phyloP scores from a whole-genome alignment of 1,284 basidiomycete species.

The Rhizoctonia solani region DNA sequence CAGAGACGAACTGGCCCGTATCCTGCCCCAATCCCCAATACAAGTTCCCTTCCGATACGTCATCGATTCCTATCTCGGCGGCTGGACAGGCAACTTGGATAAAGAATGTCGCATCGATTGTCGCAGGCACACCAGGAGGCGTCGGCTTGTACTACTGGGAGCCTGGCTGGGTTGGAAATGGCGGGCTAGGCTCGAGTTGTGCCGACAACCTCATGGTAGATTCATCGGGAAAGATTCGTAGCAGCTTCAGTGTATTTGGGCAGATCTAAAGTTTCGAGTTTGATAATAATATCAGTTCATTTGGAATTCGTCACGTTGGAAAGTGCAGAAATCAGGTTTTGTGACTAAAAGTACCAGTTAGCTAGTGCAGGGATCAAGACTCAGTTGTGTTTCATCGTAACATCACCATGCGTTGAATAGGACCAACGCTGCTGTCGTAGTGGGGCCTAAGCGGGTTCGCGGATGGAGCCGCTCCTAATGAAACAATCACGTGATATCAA shows the following conservation, averaged over 20 bases:
- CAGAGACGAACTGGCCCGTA: conserved; percentile 67
- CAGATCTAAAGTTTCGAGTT: background rate
- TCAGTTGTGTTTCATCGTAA: too few species aligned
- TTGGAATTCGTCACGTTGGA: too few species aligned
- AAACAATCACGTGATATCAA: too few species aligned
- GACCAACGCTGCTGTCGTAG: too few species aligned
- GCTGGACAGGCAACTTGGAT: conserved; percentile 62
- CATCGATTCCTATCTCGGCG: conserved; percentile 53
- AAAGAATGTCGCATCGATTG: conserved; percentile 53
- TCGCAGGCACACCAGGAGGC: conserved; percentile 54
- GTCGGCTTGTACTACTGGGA: conserved; percentile 42
- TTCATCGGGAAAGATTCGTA: conserved; percentile 23
- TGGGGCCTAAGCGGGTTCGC: too few species aligned
- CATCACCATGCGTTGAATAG: too few species aligned
- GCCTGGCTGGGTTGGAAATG: conserved; percentile 37
- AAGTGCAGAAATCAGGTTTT: too few species aligned
- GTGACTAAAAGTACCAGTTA: too few species aligned
- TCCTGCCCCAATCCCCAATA: conserved; percentile 52
- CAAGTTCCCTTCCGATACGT: conserved; percentile 52
- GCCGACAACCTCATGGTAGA: conserved; percentile 31
- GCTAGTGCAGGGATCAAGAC: too few species aligned
- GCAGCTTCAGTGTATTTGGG: conserved; percentile 8
- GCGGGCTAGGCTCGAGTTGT: conserved; percentile 24
- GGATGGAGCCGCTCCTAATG: too few species aligned
- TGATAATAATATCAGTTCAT: background rate